Conservation (phyloP, 1,139 yeast genomes). For the Blastobotrys serpentis region DNA sequence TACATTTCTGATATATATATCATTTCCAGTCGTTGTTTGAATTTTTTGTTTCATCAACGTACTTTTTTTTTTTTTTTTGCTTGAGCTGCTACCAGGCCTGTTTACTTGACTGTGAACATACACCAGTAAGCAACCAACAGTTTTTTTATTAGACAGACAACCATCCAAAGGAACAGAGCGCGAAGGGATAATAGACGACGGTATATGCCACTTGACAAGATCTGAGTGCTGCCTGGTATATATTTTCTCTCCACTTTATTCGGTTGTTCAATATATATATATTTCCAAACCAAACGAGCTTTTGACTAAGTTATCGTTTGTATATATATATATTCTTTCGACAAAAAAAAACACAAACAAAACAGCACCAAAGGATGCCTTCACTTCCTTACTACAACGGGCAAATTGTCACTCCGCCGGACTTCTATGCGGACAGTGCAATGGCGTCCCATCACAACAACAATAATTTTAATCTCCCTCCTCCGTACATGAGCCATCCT, state of each 20-base stretch:
- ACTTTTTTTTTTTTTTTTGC: conserved; percentile 4
- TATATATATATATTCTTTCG: not conserved
- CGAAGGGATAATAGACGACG: not conserved
- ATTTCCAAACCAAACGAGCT: conserved; percentile 23
- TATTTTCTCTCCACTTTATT: not conserved
- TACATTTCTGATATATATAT: not conserved
- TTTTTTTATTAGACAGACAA: conserved; percentile 5
- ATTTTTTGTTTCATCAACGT: not conserved
- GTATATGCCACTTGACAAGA: not conserved
- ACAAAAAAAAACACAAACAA: not conserved
- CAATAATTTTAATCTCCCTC: not conserved
- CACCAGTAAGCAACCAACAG: conserved; percentile 3
- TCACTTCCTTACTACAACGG: conserved; percentile 28
- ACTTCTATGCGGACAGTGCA: conserved; percentile 18
- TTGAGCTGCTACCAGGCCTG: conserved; percentile 1
- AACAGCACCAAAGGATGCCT: conserved; percentile 24
- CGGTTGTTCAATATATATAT: conserved; percentile 7
- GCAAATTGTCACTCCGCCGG: conserved; percentile 29
- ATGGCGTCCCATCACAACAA: not conserved
- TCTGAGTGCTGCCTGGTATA: not conserved
- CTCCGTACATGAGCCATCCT: conserved; percentile 8
- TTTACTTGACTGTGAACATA: not conserved
- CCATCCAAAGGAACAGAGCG: not conserved
- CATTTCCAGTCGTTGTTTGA: not conserved
- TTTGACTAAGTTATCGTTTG: conserved; percentile 31